These are phyloP conservation scores for Claviceps capensis DNA, from an alignment of 2,329 filamentous ascomycete genomes.

Conservation along the genomic window DNA sequence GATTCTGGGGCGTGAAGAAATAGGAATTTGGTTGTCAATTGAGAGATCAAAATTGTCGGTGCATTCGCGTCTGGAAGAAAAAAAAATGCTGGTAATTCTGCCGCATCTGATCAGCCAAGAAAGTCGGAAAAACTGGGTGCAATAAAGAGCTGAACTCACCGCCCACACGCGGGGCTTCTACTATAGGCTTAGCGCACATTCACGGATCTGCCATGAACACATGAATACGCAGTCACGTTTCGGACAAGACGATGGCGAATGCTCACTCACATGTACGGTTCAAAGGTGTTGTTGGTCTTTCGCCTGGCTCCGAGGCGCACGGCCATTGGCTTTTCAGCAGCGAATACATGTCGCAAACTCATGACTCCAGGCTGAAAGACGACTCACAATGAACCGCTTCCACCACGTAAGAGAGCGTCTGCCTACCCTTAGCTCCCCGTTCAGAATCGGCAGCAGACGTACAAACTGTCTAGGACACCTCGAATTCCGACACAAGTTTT, in stretches of 20 bases:
- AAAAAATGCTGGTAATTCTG: slow-evolving; percentile 6
- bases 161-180: neutral
- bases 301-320: neutral
- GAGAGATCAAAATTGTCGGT: neutral
- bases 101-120: neutral
- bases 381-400: slow-evolving; percentile 7
- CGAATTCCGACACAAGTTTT: slow-evolving; percentile 1
- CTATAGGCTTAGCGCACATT: neutral
- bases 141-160: slow-evolving; percentile 3
- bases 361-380: neutral
- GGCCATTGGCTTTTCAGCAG: neutral
- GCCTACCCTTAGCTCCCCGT: slow-evolving; percentile 1
- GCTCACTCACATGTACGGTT: neutral
- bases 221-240: neutral
- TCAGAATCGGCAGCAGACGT: neutral
- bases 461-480: neutral
- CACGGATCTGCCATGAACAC: neutral
- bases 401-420: slow-evolving; percentile 5
- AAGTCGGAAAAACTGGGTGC: slow-evolving; percentile 1
- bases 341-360: neutral
- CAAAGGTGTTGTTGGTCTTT: neutral
- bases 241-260: neutral
- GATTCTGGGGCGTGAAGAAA: neutral
- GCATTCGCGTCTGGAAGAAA: neutral
- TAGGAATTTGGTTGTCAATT: neutral